These are phyloP conservation scores for Podaxis sp. DNA, from an alignment of 768 basidiomycete genomes.

Conservation along the genomic window DNA sequence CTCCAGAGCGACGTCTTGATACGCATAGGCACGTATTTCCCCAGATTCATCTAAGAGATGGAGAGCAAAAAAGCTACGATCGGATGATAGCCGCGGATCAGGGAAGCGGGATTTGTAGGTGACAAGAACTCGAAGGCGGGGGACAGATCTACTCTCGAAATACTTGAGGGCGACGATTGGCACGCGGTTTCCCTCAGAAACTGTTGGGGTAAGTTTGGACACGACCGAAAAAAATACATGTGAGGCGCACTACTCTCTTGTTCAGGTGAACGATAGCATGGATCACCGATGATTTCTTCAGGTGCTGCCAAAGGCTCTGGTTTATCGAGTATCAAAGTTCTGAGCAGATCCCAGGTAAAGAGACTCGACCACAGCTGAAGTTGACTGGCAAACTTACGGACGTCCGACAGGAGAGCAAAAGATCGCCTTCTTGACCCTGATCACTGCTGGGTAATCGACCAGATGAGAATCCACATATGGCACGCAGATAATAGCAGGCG, in stretches of 20 bases:
- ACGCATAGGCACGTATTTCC: slow-evolving; percentile 86
- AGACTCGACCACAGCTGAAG: background rate
- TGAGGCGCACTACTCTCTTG: background rate
- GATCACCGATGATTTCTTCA: background rate
- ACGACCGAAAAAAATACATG: background rate
- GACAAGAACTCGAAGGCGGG: slow-evolving; percentile 1
- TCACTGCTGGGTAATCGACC: background rate
- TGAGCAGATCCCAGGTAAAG: background rate
- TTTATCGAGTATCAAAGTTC: background rate
- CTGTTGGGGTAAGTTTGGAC: background rate
- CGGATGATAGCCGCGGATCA: background rate
- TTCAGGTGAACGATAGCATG: background rate
- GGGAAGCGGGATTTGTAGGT: slow-evolving; percentile 4
- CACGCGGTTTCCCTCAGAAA: background rate
- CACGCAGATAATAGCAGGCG: background rate
- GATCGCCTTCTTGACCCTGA: background rate
- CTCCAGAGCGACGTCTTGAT: slow-evolving; percentile 80
- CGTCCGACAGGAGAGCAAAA: background rate
- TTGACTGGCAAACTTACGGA: background rate
- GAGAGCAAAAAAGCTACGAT: background rate
- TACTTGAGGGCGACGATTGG: background rate
- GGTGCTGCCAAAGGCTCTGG: background rate
- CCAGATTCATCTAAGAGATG: slow-evolving; percentile 88
- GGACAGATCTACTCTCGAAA: background rate
- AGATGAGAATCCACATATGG: background rate